Evolutionary conservation across 2,329 filamentous ascomycete genomes (phyloP).

Genomic region (Stagonosporopsis cucurbitacearum): DNA sequence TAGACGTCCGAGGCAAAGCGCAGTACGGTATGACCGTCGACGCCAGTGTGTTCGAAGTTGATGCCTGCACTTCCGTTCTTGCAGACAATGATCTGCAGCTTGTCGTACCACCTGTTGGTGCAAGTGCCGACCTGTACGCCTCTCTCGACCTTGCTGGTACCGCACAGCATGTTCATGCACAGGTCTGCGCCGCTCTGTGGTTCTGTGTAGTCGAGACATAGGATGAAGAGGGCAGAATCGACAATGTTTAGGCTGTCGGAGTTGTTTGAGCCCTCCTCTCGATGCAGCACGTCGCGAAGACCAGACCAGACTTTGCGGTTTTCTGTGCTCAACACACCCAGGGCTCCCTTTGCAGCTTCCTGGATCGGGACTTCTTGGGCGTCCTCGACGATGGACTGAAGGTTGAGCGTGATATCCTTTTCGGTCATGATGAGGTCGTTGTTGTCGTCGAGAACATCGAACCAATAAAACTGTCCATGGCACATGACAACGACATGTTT

Average conservation of each 20-base stretch:
- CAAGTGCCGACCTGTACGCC: conserved; percentile 97
- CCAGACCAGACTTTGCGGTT: conserved; percentile 97
- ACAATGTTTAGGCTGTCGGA: conserved; percentile 95
- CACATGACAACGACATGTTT: conserved; percentile 94
- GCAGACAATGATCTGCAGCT: conserved; percentile 98
- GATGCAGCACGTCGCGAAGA: conserved; percentile 83
- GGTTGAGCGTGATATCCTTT: conserved; percentile 87
- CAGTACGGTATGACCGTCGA: conserved; percentile 95
- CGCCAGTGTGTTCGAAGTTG: conserved; percentile 98
- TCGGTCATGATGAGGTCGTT: conserved; percentile 97
- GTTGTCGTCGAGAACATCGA: conserved; percentile 94
- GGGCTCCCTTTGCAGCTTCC: conserved; percentile 90
- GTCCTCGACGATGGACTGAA: conserved; percentile 91
- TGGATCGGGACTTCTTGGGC: conserved; percentile 88
- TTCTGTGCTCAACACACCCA: conserved; percentile 94
- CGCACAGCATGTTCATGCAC: conserved; percentile 99
- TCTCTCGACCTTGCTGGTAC: conserved; percentile 87
- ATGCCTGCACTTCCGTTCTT: conserved; percentile 98
- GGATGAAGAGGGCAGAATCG: conserved; percentile 88
- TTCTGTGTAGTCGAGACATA: conserved; percentile 93
- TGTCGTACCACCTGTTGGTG: conserved; percentile 99
- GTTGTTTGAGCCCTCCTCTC: conserved; percentile 89
- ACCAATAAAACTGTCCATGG: conserved; percentile 98
- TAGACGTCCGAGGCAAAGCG: conserved; percentile 96
- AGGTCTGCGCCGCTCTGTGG: conserved; percentile 79